Conservation (phyloP, 768 basidiomycete genomes). For the Mycena vitilis region DNA sequence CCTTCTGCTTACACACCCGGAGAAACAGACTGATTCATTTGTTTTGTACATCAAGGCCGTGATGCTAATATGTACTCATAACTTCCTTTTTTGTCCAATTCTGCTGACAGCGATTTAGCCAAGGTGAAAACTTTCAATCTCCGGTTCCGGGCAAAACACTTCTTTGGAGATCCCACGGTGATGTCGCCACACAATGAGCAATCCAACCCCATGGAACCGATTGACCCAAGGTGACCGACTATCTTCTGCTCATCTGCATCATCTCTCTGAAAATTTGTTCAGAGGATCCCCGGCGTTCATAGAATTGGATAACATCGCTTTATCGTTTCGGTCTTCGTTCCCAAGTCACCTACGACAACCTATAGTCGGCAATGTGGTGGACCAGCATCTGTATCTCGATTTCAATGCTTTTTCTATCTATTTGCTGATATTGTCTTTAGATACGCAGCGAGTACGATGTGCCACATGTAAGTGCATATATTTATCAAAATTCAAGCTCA, state of each 20-base stretch:
- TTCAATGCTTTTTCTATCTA: constrained; percentile 5
- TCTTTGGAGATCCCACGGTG: constrained; percentile 66
- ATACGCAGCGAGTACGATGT: constrained; percentile 54
- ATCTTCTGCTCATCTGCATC: too few species aligned
- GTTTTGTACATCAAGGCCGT: constrained; percentile 76
- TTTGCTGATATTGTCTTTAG: constrained; percentile 11
- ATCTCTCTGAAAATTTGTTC: constrained; percentile 38
- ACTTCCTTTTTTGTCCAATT: too few species aligned
- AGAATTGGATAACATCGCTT: constrained; percentile 69
- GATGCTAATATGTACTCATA: constrained; percentile 73
- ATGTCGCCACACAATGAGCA: constrained; percentile 53
- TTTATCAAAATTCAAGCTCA: constrained; percentile 17
- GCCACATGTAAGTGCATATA: constrained; percentile 49
- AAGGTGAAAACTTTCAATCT: constrained; percentile 71
- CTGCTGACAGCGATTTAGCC: constrained; percentile 18
- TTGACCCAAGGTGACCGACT: constrained; percentile 52
- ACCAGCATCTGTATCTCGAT: constrained; percentile 64
- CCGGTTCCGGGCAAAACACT: constrained; percentile 71
- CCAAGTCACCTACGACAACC: constrained; percentile 68
- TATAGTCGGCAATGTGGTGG: constrained; percentile 65
- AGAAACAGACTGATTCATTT: constrained; percentile 76
- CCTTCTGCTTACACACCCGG: constrained; percentile 70
- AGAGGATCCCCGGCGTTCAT: constrained; percentile 72
- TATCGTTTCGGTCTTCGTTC: constrained; percentile 68
- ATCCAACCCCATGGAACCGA: constrained; percentile 54